phyloP scores from a whole-genome alignment of 2,329 filamentous ascomycete genomes.

The Monosporascus sp. region DNA sequence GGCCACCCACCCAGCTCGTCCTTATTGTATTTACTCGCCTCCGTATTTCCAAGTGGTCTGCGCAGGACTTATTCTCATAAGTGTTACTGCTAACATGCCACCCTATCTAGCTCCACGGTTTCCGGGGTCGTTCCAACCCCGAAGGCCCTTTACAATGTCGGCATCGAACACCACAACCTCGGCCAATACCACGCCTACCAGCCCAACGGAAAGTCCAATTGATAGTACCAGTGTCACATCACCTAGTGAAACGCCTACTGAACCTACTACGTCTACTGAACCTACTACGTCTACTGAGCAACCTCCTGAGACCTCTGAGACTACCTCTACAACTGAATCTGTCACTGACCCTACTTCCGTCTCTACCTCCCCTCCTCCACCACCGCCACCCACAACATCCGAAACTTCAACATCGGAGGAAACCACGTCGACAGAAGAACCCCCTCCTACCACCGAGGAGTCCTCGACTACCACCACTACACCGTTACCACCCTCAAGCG shows the following conservation, averaged over 20 bases:
- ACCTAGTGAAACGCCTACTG: not conserved
- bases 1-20: too few species aligned
- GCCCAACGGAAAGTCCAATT: constrained; percentile 7
- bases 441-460: constrained; percentile 8
- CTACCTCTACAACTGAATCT: not conserved
- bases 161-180: constrained; percentile 18
- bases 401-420: not conserved
- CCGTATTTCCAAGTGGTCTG: not conserved
- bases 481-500: constrained; percentile 1
- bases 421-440: constrained; percentile 4
- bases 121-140: constrained; percentile 8
- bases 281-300: too few species aligned
- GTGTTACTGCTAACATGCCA: constrained; percentile 28
- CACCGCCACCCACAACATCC: constrained; percentile 3
- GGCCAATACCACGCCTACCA: constrained; percentile 7
- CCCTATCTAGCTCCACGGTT: constrained; percentile 8
- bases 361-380: constrained; percentile 4
- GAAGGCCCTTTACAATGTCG: constrained; percentile 28
- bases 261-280: constrained; percentile 5
- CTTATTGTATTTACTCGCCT: too few species aligned
- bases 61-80: not conserved
- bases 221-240: not conserved
- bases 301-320: too few species aligned
- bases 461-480: constrained; percentile 4
- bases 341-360: not conserved